Evolutionary conservation across 306 rosid genomes (phyloP).

Genomic region (Pyrus betulifolia): DNA sequence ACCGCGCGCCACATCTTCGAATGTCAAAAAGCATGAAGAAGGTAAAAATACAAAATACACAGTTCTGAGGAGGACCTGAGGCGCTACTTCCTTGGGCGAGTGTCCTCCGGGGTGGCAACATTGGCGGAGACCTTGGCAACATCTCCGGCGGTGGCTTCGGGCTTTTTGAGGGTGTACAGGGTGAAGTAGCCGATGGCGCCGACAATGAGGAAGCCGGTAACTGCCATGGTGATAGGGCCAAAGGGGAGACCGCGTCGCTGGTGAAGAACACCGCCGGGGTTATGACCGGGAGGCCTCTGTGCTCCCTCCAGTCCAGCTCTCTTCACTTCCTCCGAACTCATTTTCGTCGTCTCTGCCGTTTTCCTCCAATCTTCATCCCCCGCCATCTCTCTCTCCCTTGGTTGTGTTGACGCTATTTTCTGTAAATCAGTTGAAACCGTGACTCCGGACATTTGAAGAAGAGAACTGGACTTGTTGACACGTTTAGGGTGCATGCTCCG

Average conservation of each 20-base stretch:
- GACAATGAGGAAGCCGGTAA: slow-evolving; percentile 35
- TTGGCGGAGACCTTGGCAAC: slow-evolving; percentile 60
- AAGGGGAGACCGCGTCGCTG: slow-evolving; percentile 51
- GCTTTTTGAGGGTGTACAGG: slow-evolving; percentile 50
- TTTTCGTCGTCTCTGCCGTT: slow-evolving; percentile 54
- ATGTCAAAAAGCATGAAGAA: not conserved
- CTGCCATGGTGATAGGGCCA: slow-evolving; percentile 23
- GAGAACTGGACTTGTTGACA: not conserved
- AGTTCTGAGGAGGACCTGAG: not conserved
- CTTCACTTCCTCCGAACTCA: slow-evolving; percentile 47
- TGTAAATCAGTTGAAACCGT: not conserved
- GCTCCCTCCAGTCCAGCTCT: slow-evolving; percentile 64
- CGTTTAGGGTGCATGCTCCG: not conserved
- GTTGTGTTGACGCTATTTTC: not conserved
- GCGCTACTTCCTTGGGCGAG: slow-evolving; percentile 45
- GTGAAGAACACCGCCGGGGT: slow-evolving; percentile 55
- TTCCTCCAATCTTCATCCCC: not conserved
- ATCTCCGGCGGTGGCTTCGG: slow-evolving; percentile 53
- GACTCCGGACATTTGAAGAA: not conserved
- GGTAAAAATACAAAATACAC: not conserved
- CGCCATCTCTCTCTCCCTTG: slow-evolving; percentile 8
- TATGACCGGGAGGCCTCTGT: slow-evolving; percentile 51
- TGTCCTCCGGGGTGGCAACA: slow-evolving; percentile 35
- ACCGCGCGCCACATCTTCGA: no score
- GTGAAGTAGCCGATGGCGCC: slow-evolving; percentile 43